These are phyloP conservation scores for Exophiala calicioides DNA, from an alignment of 2,329 filamentous ascomycete genomes.

Conservation along the genomic window DNA sequence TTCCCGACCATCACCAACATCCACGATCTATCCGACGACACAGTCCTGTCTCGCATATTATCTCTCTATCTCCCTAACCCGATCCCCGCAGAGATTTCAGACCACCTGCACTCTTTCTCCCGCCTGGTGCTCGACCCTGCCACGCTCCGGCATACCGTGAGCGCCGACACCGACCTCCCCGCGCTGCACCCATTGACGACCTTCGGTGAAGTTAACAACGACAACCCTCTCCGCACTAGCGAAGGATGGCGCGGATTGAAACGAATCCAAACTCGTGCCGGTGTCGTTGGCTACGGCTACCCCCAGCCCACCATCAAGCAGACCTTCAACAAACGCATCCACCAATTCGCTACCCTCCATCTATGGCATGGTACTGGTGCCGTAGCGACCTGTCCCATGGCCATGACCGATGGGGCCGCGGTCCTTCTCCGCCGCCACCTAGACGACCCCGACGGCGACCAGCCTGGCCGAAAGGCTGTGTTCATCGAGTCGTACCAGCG, in stretches of 20 bases:
- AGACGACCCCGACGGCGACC: constrained; percentile 15
- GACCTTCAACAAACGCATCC: constrained; percentile 53
- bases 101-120: constrained; percentile 26
- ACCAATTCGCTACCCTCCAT: constrained; percentile 60
- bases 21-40: constrained; percentile 20
- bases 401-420: constrained; percentile 55
- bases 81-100: constrained; percentile 11
- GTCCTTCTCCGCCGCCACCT: constrained; percentile 32
- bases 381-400: constrained; percentile 64
- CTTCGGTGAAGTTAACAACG: constrained; percentile 29
- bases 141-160: constrained; percentile 24
- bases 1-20: background rate
- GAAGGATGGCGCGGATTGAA: constrained; percentile 63
- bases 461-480: constrained; percentile 24
- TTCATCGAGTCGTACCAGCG: constrained; percentile 34
- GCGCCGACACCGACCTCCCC: constrained; percentile 26
- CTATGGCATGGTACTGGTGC: constrained; percentile 63
- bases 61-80: constrained; percentile 22
- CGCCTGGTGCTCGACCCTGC: constrained; percentile 21
- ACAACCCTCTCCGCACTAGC: constrained; percentile 45
- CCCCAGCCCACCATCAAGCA: constrained; percentile 13
- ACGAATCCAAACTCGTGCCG: constrained; percentile 59
- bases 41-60: constrained; percentile 19
- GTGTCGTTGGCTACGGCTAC: constrained; percentile 63
- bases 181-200: constrained; percentile 26